Base-by-base conservation (phyloP, 306 rosid species). In the Prinsepia uniflora region DNA sequence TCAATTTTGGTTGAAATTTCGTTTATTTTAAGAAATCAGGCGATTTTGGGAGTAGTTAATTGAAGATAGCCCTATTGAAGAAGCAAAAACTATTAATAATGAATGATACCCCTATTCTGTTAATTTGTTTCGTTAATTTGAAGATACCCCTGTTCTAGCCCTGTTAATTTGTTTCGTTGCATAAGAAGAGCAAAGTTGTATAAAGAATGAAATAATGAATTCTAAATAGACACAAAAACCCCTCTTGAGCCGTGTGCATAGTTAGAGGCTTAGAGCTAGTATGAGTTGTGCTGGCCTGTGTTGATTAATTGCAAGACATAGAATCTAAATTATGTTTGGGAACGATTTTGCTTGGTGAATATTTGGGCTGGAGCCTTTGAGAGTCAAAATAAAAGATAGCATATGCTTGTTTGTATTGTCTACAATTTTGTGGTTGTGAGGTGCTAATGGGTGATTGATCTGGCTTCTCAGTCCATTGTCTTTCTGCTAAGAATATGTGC, bases 1-100 rank as follows among this genome's bases (percentile, higher is more conserved):
- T 49, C 58, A 52, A 14, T 20, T 13, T 11, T 2, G 7, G 8
- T 6, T 17, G 47, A n/a, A 15, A 2, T 48, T n/a, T 63, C 52
- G 19, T n/a, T 42, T 61, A 34, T 63, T 66, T 45, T 72, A 17
- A 36, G 59, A 71, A 72, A 67, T 46, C 36, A 10, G 41, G 68
- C 49, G 59, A 57, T 44, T 60, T 53, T n/a, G 41, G 67, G 56
- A 73, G 43, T 65, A 24, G 48, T 19, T 42, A 15, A 55, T 44
- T 46, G 50, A 62, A 52, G 7, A 19, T 34, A 34, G 10, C 20
- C 14, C 46, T 41, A 8, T 63, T 64, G 2, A 4, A 6, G 20
- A 58, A 10, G 58, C 58, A 7, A 58, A 24, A 5, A 24, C 17
- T 10, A 9, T 58, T 30, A 10, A 43, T n/a, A 44, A 11, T n/a